A percentile compares a stretch with the other conserved stretches of the same genome.
Evolutionary conservation across 2,329 filamentous ascomycete species (phyloP).

Genomic region (Sphaerulina populicola): DNA sequence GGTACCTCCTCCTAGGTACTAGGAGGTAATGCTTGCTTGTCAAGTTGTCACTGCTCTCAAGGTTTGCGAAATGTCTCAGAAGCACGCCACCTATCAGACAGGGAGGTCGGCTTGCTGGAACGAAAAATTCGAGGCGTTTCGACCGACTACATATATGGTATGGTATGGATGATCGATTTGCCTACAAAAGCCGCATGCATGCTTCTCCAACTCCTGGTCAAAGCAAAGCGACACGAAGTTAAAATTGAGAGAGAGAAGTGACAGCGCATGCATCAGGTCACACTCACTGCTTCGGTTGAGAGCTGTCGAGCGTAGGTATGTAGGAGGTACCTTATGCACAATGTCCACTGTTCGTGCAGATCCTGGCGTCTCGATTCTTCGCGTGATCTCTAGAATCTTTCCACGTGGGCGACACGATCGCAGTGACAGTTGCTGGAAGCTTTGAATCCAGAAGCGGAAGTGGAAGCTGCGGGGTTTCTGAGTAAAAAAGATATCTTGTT

Average conservation of each 20-base stretch:
- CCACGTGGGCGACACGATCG: not conserved
- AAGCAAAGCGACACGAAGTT: not conserved
- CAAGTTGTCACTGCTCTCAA: conserved; percentile 4
- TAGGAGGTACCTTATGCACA: not conserved
- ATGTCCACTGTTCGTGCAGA: not conserved
- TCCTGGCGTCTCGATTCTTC: not conserved
- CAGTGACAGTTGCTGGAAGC: not conserved
- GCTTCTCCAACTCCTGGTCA: not conserved
- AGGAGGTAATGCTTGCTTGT: conserved; percentile 4
- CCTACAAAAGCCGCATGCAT: not conserved
- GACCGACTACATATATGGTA: not conserved
- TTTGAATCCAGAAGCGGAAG: not conserved
- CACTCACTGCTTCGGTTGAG: not conserved
- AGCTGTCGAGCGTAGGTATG: not conserved
- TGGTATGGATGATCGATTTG: not conserved
- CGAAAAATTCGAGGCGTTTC: not conserved
- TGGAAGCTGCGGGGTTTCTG: no score
- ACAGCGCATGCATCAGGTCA: not conserved
- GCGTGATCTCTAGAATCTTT: not conserved
- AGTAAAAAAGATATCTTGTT: no score
- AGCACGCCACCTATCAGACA: not conserved
- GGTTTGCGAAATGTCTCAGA: not conserved
- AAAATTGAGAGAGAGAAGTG: not conserved
- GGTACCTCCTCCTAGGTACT: no score
- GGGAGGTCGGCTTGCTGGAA: not conserved